Percentiles rank a stretch among this genome's conserved stretches.
Conservation (phyloP, 257 asterid species). For the Solanum rostratum region DNA sequence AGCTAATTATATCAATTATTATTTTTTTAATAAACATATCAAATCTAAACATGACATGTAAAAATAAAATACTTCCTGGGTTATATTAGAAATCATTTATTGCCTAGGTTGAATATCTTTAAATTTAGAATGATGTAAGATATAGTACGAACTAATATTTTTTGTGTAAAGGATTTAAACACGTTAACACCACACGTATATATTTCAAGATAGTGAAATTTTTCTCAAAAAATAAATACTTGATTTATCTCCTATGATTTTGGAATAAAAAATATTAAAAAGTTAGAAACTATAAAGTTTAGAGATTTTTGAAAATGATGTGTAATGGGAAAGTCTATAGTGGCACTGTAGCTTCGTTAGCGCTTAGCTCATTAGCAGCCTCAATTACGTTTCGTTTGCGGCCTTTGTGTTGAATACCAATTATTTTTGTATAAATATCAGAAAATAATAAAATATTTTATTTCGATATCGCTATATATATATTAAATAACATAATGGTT, state of each 20-base stretch:
- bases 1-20: too few relatives aligned
- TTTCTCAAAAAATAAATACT: neutral
- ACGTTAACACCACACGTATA: neutral
- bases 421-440: neutral
- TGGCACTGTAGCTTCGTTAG: slow-evolving; percentile 1
- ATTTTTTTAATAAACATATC: too few relatives aligned
- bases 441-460: too few relatives aligned
- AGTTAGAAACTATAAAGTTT: neutral
- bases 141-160: neutral
- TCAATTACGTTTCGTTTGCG: neutral
- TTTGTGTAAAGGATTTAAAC: neutral
- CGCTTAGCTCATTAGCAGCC: neutral
- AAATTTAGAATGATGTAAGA: neutral
- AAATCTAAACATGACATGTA: too few relatives aligned
- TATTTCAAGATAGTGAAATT: neutral
- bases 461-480: too few relatives aligned
- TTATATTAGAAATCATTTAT: neutral
- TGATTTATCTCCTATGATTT: neutral
- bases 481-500: too few relatives aligned
- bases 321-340: neutral
- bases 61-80: too few relatives aligned
- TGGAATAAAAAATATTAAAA: neutral
- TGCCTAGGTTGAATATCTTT: neutral
- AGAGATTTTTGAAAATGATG: neutral
- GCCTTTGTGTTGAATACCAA: neutral